Evolutionary conservation across 73 alveolate species (phyloP), one percentile per base, ranked within the genome.

Genomic region (Paramecium biaurelia): DNA sequence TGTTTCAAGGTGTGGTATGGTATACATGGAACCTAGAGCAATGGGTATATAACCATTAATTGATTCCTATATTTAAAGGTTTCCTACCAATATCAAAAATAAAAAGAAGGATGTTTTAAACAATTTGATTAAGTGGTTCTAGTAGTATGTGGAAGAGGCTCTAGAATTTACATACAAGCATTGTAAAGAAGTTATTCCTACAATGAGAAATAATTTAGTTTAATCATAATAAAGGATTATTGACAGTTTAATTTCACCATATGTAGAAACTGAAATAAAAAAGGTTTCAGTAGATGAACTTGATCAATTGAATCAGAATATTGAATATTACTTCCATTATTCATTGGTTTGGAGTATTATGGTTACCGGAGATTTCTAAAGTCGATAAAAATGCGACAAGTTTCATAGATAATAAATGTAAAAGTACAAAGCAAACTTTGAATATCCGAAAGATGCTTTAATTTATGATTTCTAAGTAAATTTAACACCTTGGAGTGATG

Each of bases 1-100:
- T 34, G 99, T 99, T 7, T 97, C 99, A 7, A 95, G 99, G 85
- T 98, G 99, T 76, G 99, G 99, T 92, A 98, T 97, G 99, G 99
- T 99, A 45, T 98, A 97, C 92, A 96, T 98, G 99, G 99, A 98
- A 58, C 99, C 99, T 67, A 96, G 96, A n/a, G 95, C 99, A 7
- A 93, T 98, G 88, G 99, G 99, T 9, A 85, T 97, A 5, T 84
- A 92, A 49, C 99, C 99, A 1, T 89, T 97, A 43, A 89, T 95
- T 56, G 92, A 84, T n/a, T 95, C 99, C 57, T 98, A 99, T 99
- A 70, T 98, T 49, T 94, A 96, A 58, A 92, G 97, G 53, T 93
- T 98, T 53, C 99, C 99, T 70, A 93, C 86, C 2, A 97, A 96
- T 57, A 76, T 96, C 15, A 92, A 89, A 49, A 92, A 76, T 68